Conservation (phyloP, 257 asterid species). For the Nicotiana benthamiana region DNA sequence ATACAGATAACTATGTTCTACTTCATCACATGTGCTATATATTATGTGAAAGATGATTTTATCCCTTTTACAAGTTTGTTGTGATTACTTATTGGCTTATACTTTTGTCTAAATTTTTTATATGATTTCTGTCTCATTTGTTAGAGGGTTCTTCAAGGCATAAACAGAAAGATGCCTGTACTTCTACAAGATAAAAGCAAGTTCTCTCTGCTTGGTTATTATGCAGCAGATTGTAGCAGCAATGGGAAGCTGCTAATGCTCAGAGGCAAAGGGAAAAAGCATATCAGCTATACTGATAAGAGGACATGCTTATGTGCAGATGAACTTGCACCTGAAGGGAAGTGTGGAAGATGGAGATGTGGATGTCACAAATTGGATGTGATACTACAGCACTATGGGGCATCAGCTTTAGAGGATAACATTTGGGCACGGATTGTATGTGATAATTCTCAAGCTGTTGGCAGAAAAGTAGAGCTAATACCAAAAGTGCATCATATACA, state of each 20-base stretch:
- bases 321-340: conserved; percentile 7
- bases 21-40: neutral
- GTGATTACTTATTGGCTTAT: neutral
- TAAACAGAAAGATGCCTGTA: conserved; percentile 51
- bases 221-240: conserved; percentile 28
- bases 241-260: conserved; percentile 16
- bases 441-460: conserved; percentile 21
- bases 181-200: conserved; percentile 53
- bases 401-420: conserved; percentile 23
- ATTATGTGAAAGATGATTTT: neutral
- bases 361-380: conserved; percentile 50
- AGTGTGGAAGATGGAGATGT: conserved; percentile 29
- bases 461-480: conserved; percentile 25
- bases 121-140: neutral
- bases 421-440: conserved; percentile 46
- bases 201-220: conserved; percentile 60
- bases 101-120: neutral
- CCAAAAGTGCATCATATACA: conserved; percentile 77
- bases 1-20: neutral
- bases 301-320: conserved; percentile 1
- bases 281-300: conserved; percentile 14
- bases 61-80: neutral
- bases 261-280: conserved; percentile 15
- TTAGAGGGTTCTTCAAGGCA: conserved; percentile 48
- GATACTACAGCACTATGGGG: conserved; percentile 22